Base-by-base conservation (phyloP, 2,329 filamentous ascomycete species). In the Fulvia fulva region DNA sequence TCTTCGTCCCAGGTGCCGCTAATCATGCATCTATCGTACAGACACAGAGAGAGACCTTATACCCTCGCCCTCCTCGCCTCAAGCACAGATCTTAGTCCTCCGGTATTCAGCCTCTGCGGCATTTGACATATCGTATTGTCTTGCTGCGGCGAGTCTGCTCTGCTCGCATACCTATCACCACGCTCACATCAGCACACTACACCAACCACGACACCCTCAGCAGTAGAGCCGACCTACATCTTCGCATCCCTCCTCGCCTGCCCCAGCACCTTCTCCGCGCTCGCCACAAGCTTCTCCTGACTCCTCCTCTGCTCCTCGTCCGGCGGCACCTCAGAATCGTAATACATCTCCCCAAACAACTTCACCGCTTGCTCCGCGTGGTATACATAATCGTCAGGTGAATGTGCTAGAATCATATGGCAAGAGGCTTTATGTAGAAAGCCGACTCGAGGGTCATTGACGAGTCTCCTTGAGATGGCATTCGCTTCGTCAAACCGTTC, bases 361-460 rank as follows among this genome's bases (percentile, higher is more conserved):
- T 16, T 30, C 12, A 61, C 46, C 32, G 59, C 55, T 34, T 58
- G 51, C 34, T 61, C 59, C 9, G 59, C 59, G 22, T 61, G 59
- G n/a, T 55, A 60, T 55, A 63, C 60, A n/a, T 60, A 63, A 34
- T 63, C 41, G 22, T 60, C 58, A 3, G 57, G 53, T 43, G 45
- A 55, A 23, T 60, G 57, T 16, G 60, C 60, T 21, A 60, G 37
- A 23, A 63, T 63, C 55, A 60, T 41, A 51, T 63, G 60, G 28
- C 58, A 58, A 11, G 55, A 56, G 21, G 60, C 60, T 41, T 57
- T 56, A 50, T 61, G 60, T 28, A 63, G 49, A 30, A 56, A 44
- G 34, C 60, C 60, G 21, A 60, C 44, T 22, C 52, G 28, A 25
- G 52, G 55, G 14, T 60, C 60, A 7, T 53, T 56, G 11, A 63